Percentiles rank a stretch among this genome's conserved stretches.
Evolutionary conservation across 139 green algal genomes (phyloP).

Genomic region (Chlamydomonas incerta): DNA sequence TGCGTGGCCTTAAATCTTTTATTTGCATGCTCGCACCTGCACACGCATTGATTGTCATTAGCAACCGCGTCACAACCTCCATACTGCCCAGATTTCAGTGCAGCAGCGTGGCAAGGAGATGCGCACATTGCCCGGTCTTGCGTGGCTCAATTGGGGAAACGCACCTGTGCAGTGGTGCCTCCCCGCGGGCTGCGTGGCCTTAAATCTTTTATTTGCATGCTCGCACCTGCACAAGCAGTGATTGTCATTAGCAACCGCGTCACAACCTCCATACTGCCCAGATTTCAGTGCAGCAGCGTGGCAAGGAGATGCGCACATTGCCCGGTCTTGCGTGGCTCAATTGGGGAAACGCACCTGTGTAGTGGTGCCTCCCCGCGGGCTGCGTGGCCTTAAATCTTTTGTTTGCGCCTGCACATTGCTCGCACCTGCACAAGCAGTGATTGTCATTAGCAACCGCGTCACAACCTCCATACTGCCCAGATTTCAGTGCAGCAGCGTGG

Average conservation of each 20-base stretch:
- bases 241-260: slow-evolving; percentile 16
- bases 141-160: neutral
- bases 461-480: slow-evolving; percentile 45
- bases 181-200: neutral
- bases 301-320: slow-evolving; percentile 50
- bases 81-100: slow-evolving; percentile 21
- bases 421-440: too few species aligned
- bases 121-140: slow-evolving; percentile 10
- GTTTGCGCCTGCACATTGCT: too few species aligned
- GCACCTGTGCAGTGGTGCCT: too few species aligned
- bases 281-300: slow-evolving; percentile 41
- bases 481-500: slow-evolving; percentile 40
- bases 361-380: neutral
- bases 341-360: neutral
- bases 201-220: neutral
- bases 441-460: too few species aligned
- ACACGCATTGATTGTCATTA: neutral
- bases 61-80: slow-evolving; percentile 54
- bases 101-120: slow-evolving; percentile 55
- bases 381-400: neutral
- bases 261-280: slow-evolving; percentile 52
- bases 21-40: neutral
- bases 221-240: neutral
- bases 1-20: neutral
- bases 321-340: neutral